A percentile compares a stretch with the other conserved stretches of the same genome.
Conservation (phyloP, 305 asterid genomes). For the Ilex paraguariensis region DNA sequence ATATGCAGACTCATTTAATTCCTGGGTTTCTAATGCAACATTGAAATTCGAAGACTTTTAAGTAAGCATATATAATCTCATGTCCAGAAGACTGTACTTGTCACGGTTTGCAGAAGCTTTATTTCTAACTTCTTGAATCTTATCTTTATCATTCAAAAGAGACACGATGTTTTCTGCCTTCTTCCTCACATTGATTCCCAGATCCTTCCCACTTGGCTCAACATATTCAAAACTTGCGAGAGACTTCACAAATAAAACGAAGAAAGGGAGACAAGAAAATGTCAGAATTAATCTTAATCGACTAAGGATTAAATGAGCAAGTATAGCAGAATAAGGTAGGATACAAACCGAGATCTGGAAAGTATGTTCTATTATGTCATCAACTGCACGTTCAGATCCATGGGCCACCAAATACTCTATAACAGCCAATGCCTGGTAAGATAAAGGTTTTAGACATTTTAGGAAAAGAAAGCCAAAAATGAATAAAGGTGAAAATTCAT, state of each 20-base stretch:
- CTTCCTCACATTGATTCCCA: slow-evolving; percentile 87
- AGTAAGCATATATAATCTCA: slow-evolving; percentile 18
- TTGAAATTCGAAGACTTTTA: slow-evolving; percentile 1
- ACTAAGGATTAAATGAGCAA: slow-evolving; percentile 5
- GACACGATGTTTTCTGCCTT: slow-evolving; percentile 82
- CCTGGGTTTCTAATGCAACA: slow-evolving; percentile 15
- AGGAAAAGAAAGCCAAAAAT: background rate
- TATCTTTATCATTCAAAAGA: slow-evolving; percentile 83
- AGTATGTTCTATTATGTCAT: slow-evolving; percentile 86
- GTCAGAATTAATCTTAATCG: background rate
- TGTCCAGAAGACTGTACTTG: slow-evolving; percentile 47
- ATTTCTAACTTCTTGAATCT: slow-evolving; percentile 80
- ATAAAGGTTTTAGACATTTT: slow-evolving; percentile 2
- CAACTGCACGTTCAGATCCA: slow-evolving; percentile 96
- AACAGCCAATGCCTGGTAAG: slow-evolving; percentile 71
- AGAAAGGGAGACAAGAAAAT: slow-evolving; percentile 8
- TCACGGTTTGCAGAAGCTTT: slow-evolving; percentile 90
- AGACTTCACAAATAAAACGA: slow-evolving; percentile 43
- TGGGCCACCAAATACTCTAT: slow-evolving; percentile 92
- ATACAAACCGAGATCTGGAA: slow-evolving; percentile 83
- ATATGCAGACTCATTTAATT: slow-evolving; percentile 12
- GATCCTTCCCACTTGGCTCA: slow-evolving; percentile 91
- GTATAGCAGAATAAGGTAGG: slow-evolving; percentile 16
- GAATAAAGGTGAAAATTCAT: background rate
- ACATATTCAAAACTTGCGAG: slow-evolving; percentile 85